Conservation (phyloP, 768 basidiomycete species). For the Phylloporus sp. region DNA sequence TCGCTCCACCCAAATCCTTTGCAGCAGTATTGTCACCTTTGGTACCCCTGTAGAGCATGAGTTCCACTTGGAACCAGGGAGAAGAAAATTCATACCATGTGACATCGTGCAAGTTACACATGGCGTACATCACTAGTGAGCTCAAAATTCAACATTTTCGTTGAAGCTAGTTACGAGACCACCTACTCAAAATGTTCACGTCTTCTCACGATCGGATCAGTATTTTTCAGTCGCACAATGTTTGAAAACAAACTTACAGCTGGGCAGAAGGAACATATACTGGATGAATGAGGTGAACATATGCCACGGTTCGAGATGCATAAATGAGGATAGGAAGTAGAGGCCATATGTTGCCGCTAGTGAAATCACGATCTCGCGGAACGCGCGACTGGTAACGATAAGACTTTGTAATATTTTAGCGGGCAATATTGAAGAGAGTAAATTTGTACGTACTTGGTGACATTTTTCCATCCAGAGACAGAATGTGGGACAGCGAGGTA, state of each 20-base stretch:
- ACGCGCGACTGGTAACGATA: slow-evolving; percentile 57
- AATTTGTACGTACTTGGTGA: slow-evolving; percentile 51
- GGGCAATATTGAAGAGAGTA: background rate
- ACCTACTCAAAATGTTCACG: slow-evolving; percentile 74
- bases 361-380: slow-evolving; percentile 82
- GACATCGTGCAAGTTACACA: slow-evolving; percentile 89
- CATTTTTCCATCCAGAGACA: slow-evolving; percentile 67
- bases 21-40: slow-evolving; percentile 86
- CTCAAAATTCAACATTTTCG: background rate
- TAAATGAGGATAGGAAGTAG: slow-evolving; percentile 80
- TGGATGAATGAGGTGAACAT: slow-evolving; percentile 91
- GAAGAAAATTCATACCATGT: slow-evolving; percentile 45
- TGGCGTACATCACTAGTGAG: slow-evolving; percentile 77
- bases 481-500: slow-evolving; percentile 79
- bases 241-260: slow-evolving; percentile 40
- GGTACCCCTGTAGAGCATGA: slow-evolving; percentile 58
- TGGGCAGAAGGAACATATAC: slow-evolving; percentile 87
- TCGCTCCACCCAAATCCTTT: slow-evolving; percentile 87
- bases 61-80: background rate
- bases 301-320: slow-evolving; percentile 96
- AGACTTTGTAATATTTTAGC: slow-evolving; percentile 42
- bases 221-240: background rate
- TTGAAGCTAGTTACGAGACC: background rate
- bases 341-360: slow-evolving; percentile 73
- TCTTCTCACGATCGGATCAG: slow-evolving; percentile 33